phyloP scores from a whole-genome alignment of 805 yeast species.

The Pichia ethanolica region DNA sequence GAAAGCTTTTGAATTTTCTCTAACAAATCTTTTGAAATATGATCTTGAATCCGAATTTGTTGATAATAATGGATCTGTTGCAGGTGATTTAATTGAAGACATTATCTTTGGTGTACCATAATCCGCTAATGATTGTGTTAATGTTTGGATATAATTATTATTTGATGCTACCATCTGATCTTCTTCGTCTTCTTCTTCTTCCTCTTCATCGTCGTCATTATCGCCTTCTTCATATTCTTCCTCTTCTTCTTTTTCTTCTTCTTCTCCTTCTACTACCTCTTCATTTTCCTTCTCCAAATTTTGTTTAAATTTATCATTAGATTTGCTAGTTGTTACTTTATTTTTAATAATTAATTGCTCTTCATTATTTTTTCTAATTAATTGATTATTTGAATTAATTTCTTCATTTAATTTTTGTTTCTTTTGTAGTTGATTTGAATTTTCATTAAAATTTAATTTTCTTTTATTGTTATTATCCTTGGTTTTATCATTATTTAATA shows the following conservation, averaged over 20 bases:
- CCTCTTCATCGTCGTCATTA: slow-evolving; percentile 4
- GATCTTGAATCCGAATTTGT: not conserved
- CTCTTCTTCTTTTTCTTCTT: not conserved
- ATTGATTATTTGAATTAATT: not conserved
- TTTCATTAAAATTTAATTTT: too few relatives aligned
- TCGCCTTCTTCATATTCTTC: not conserved
- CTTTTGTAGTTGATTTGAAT: not conserved
- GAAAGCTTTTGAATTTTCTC: slow-evolving; percentile 2
- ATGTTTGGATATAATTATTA: slow-evolving; percentile 17
- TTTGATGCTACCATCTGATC: slow-evolving; percentile 11
- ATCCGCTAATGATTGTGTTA: slow-evolving; percentile 16
- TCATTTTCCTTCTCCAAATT: not conserved
- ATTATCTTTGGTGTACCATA: slow-evolving; percentile 1
- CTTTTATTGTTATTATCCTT: too few relatives aligned
- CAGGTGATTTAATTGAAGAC: not conserved
- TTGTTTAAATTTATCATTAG: not conserved
- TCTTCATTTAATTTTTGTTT: not conserved
- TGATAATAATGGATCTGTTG: not conserved
- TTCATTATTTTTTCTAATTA: too few relatives aligned
- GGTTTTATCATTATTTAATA: too few relatives aligned
- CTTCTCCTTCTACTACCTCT: not conserved
- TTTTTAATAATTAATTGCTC: too few relatives aligned
- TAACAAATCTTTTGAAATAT: not conserved
- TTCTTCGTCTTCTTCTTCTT: slow-evolving; percentile 3
- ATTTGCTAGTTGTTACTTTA: too few relatives aligned